These are phyloP conservation scores for Dendrobium nobile DNA, from an alignment of 106 monocot species.

Conservation along the genomic window DNA sequence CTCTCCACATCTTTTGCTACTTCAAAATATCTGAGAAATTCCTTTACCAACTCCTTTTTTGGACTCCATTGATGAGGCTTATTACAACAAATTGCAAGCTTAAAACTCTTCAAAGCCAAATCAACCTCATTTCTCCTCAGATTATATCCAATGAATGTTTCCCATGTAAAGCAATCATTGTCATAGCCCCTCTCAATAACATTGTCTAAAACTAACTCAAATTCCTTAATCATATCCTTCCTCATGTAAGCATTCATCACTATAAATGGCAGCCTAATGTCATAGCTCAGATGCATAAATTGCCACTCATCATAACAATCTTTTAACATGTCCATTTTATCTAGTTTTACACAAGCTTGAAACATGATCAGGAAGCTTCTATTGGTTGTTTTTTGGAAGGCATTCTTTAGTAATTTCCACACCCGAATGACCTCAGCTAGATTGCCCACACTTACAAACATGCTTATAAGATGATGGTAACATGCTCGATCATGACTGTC, in stretches of 20 bases:
- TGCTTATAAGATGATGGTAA: slow-evolving; percentile 47
- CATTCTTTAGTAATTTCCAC: slow-evolving; percentile 43
- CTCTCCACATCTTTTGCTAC: slow-evolving; percentile 38
- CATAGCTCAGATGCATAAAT: slow-evolving; percentile 12
- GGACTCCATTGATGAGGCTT: slow-evolving; percentile 23
- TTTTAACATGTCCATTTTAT: slow-evolving; percentile 37
- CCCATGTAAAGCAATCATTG: slow-evolving; percentile 24
- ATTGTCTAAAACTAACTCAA: slow-evolving; percentile 26
- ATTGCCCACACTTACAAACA: slow-evolving; percentile 45
- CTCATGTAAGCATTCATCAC: slow-evolving; percentile 47
- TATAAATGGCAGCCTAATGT: slow-evolving; percentile 38
- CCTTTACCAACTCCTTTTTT: slow-evolving; percentile 16
- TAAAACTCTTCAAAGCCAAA: slow-evolving; percentile 34
- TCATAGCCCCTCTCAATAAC: slow-evolving; percentile 21
- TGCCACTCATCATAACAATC: slow-evolving; percentile 54
- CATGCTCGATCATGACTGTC: slow-evolving; percentile 31
- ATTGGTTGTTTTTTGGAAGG: slow-evolving; percentile 37
- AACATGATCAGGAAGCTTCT: slow-evolving; percentile 39
- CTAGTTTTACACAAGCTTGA: slow-evolving; percentile 39
- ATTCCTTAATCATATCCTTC: slow-evolving; percentile 40
- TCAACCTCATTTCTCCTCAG: slow-evolving; percentile 30
- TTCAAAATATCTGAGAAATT: slow-evolving; percentile 36
- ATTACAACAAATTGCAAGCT: slow-evolving; percentile 1
- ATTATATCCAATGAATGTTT: slow-evolving; percentile 37
- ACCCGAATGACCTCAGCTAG: slow-evolving; percentile 44